Evolutionary conservation across 2,329 filamentous ascomycete genomes (phyloP), one percentile per base, ranked within the genome.

Genomic region (Penicillium rolfsii): DNA sequence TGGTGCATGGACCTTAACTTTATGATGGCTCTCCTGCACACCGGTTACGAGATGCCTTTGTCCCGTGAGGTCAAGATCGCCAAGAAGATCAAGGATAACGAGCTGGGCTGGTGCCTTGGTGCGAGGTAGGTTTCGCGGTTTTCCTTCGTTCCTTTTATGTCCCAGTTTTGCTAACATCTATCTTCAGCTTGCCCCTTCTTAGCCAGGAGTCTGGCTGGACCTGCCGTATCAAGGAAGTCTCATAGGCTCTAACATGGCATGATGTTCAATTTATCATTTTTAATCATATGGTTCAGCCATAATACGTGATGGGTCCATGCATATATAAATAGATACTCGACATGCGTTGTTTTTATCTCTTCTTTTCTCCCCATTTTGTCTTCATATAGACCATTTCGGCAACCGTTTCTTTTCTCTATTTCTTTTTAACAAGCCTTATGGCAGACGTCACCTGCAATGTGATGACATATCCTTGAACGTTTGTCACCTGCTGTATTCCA

Each of bases 21-120:
- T 74, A 97, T 97, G 92, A 81, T 96, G 70, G 91, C 91, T 28
- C 83, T 99, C 59, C 81, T 98, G 57, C 93, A 98, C 78, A 96
- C 92, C 5, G 95, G 95, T 3, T 99, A 99, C 73, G 95, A 98
- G 69, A 97, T 99, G 92, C 94, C 94, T 4, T 89, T 98, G 70
- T 91, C 97, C 68, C 86, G 96, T 41, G 95, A 99, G 79, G 93
- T 99, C 67, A 94, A 91, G 84, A 96, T 97, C 74, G 95, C 94
- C 62, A 99, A 99, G 90, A 97, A 97, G 85, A 96, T 99, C 74
- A 94, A 96, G 82, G 89, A 88, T 59, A 97, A 97, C 77, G 96
- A 99, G 81, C 81, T 99, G 71, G 95, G 95, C 41, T 99, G 95
- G 95, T 98, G 94, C 81, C 83, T 99, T 73, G 95, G 95, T 77